A percentile compares a stretch with the other conserved stretches of the same genome.
Evolutionary conservation across 176 grass and related monocot genomes (phyloP).

Genomic region (Aegilops longissima): DNA sequence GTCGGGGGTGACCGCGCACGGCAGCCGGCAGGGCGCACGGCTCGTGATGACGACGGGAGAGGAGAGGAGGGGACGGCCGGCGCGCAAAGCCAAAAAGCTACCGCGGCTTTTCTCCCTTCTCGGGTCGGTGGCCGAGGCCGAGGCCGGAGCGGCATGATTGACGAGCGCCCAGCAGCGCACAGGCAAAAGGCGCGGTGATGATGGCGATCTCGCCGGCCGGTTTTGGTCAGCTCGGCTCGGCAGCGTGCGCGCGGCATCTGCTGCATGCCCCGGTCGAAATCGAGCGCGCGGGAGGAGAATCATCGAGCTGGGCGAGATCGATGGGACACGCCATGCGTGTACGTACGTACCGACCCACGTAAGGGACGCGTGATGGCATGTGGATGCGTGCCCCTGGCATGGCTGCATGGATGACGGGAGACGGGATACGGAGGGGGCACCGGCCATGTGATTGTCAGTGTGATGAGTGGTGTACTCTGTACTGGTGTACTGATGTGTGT

Average conservation of each 20-base stretch:
- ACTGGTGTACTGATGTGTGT: too few species aligned
- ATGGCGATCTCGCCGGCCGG: background rate
- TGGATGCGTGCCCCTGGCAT: background rate
- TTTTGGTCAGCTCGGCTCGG: too few species aligned
- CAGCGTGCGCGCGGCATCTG: background rate
- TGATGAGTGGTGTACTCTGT: background rate
- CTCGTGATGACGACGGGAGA: conserved; percentile 30
- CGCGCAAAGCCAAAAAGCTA: background rate
- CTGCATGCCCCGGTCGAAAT: background rate
- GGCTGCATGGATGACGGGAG: background rate
- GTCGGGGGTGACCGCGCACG: background rate
- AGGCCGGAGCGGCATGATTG: background rate
- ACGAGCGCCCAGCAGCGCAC: background rate
- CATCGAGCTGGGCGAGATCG: background rate
- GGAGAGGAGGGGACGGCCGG: background rate
- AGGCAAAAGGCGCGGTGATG: background rate
- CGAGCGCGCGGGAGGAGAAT: background rate
- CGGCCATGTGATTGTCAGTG: background rate
- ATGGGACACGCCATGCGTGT: conserved; percentile 28
- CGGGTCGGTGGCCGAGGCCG: background rate
- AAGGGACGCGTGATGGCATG: background rate
- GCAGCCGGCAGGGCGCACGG: background rate
- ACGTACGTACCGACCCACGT: background rate
- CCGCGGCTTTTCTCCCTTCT: background rate
- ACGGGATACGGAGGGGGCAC: too few species aligned